Conservation (phyloP, 2,329 filamentous ascomycete genomes). For the Cadophora sp. region DNA sequence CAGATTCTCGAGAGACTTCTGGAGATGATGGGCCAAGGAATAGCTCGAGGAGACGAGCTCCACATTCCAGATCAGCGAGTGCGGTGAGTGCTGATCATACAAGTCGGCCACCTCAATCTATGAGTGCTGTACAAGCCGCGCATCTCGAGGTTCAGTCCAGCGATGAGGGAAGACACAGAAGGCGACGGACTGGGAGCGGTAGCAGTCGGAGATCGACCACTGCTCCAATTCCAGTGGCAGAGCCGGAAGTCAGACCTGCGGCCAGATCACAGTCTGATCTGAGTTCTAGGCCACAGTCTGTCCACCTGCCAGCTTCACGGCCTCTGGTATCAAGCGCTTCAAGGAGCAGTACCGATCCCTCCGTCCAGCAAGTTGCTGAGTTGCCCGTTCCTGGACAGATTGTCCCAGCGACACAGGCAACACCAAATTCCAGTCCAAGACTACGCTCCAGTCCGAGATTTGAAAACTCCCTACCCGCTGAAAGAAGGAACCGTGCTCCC, state of each 20-base stretch:
- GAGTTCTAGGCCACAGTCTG: slow-evolving; percentile 46
- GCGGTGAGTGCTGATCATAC: slow-evolving; percentile 55
- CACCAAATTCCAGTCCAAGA: slow-evolving; percentile 35
- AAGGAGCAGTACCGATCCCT: slow-evolving; percentile 44
- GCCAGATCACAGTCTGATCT: slow-evolving; percentile 73
- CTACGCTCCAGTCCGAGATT: slow-evolving; percentile 28
- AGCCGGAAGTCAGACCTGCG: slow-evolving; percentile 55
- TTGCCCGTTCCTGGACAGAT: slow-evolving; percentile 28
- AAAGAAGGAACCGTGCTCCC: slow-evolving; percentile 34
- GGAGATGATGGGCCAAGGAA: slow-evolving; percentile 35
- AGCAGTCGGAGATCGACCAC: slow-evolving; percentile 61
- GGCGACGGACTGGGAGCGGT: slow-evolving; percentile 58
- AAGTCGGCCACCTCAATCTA: slow-evolving; percentile 55
- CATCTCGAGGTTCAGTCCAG: slow-evolving; percentile 58
- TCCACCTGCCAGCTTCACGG: slow-evolving; percentile 31
- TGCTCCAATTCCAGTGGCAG: slow-evolving; percentile 52
- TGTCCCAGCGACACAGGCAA: slow-evolving; percentile 27
- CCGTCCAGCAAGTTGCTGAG: slow-evolving; percentile 33
- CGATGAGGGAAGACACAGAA: slow-evolving; percentile 54
- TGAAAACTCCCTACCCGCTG: slow-evolving; percentile 27
- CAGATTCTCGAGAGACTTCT: slow-evolving; percentile 41
- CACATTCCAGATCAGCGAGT: slow-evolving; percentile 56
- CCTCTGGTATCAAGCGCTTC: slow-evolving; percentile 31
- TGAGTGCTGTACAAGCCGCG: slow-evolving; percentile 53
- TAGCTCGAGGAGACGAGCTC: slow-evolving; percentile 43